phyloP scores from a whole-genome alignment of 345 rosid genomes.

The Garcia nutans region DNA sequence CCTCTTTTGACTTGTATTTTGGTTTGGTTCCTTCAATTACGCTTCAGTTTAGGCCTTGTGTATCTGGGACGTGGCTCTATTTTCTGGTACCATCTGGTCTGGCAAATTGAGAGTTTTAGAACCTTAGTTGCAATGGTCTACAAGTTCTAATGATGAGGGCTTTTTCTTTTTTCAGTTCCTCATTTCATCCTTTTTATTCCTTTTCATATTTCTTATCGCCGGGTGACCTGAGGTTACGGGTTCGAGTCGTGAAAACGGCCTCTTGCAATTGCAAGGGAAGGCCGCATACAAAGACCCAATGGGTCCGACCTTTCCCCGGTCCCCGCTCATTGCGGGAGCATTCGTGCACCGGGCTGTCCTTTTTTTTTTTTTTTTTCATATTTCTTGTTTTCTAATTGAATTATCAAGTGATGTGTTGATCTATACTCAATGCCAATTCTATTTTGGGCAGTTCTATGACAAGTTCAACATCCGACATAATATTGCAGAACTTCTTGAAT shows the following conservation, averaged over 20 bases:
- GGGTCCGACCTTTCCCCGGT: no score
- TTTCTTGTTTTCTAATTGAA: neutral
- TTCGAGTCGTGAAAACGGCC: no score
- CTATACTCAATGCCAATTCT: neutral
- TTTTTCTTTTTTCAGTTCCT: neutral
- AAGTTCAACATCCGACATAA: constrained; percentile 97
- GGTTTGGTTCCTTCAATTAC: neutral
- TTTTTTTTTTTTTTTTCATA: no score
- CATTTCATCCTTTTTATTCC: neutral
- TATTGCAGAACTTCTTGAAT: constrained; percentile 96
- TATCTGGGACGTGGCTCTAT: neutral
- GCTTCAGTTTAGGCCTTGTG: neutral
- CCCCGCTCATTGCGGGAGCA: no score
- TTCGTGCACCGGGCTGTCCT: no score
- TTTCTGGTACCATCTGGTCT: neutral
- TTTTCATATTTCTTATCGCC: neutral
- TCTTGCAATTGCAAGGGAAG: no score
- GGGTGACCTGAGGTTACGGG: no score
- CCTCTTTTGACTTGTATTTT: no score
- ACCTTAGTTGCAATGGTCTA: neutral
- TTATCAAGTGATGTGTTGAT: neutral
- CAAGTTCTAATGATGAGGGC: neutral
- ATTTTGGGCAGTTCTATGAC: constrained; percentile 79
- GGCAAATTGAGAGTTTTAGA: neutral
- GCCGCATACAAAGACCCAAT: no score